Conservation (phyloP, 768 basidiomycete species). For the Pisolithus marmoratus region DNA sequence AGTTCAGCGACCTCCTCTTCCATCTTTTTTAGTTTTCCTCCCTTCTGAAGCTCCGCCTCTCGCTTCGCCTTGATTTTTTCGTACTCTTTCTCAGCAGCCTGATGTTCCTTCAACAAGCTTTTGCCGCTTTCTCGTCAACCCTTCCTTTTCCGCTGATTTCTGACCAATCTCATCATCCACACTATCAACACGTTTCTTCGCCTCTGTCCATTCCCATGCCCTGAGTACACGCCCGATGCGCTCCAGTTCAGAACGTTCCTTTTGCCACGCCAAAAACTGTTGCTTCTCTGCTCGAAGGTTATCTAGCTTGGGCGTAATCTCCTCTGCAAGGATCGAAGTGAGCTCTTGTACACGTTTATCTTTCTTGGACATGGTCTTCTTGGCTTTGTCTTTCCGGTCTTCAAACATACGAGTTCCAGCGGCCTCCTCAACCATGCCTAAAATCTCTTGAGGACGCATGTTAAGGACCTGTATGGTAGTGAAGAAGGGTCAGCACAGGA, state of each 20-base stretch:
- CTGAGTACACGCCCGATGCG: constrained; percentile 72
- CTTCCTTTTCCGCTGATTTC: constrained; percentile 44
- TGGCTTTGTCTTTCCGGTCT: constrained; percentile 94
- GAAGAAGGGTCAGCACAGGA: background rate
- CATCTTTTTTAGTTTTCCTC: constrained; percentile 84
- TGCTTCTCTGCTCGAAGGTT: constrained; percentile 87
- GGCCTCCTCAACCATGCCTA: constrained; percentile 98
- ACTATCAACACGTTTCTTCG: constrained; percentile 41
- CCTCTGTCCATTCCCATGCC: constrained; percentile 85
- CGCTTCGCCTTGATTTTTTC: constrained; percentile 65
- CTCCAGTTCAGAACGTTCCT: constrained; percentile 83
- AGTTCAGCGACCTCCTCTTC: constrained; percentile 74
- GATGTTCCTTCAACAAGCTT: constrained; percentile 47
- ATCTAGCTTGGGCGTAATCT: constrained; percentile 92
- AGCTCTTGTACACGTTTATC: constrained; percentile 94
- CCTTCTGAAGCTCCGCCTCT: constrained; percentile 87
- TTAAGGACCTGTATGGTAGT: constrained; percentile 64
- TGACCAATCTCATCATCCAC: constrained; percentile 53
- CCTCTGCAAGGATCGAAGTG: constrained; percentile 71
- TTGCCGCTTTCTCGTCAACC: constrained; percentile 42
- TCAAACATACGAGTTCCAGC: constrained; percentile 99
- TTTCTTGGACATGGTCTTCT: constrained; percentile 95
- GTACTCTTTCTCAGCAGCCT: constrained; percentile 62
- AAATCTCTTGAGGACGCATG: constrained; percentile 96
- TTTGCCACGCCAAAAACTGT: constrained; percentile 85